Evolutionary conservation across 2,329 filamentous ascomycete species (phyloP).

Genomic region (Nemania sp.): DNA sequence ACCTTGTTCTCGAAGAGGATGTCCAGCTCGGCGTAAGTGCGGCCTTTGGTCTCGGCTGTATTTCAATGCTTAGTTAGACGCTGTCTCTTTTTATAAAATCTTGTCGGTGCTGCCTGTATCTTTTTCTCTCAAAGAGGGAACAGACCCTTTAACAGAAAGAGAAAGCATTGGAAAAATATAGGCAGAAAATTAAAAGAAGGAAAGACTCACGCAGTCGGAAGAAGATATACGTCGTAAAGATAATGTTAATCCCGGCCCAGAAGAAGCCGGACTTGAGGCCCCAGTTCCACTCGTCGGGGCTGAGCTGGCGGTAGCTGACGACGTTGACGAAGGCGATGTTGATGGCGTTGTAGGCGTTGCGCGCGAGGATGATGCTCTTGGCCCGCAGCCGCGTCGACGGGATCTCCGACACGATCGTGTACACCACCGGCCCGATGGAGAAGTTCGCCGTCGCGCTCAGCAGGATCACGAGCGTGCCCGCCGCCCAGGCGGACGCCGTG

Average conservation of each 20-base stretch:
- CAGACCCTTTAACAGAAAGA: background rate
- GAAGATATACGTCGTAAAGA: constrained; percentile 48
- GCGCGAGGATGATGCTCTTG: constrained; percentile 50
- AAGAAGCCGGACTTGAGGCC: constrained; percentile 46
- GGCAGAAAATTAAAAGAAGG: constrained; percentile 11
- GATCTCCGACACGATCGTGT: constrained; percentile 52
- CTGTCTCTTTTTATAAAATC: too few relatives aligned
- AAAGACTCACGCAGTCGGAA: constrained; percentile 48
- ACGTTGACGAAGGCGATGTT: constrained; percentile 47
- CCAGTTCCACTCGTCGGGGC: constrained; percentile 43
- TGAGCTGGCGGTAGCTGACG: constrained; percentile 44
- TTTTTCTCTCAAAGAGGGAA: too few relatives aligned
- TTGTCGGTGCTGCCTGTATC: too few relatives aligned
- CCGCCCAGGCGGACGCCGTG: constrained; percentile 46
- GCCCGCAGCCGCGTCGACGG: constrained; percentile 49
- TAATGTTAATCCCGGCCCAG: constrained; percentile 44
- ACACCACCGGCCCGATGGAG: constrained; percentile 51
- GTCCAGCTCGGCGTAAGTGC: constrained; percentile 54
- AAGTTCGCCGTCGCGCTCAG: constrained; percentile 49
- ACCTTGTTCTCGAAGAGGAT: constrained; percentile 48
- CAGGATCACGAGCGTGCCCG: constrained; percentile 48
- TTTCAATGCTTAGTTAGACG: too few relatives aligned
- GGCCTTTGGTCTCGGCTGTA: constrained; percentile 42
- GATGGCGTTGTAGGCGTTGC: constrained; percentile 49
- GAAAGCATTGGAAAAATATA: background rate